phyloP scores from a whole-genome alignment of 2,329 filamentous ascomycete genomes.

The Aspergillus fructus region DNA sequence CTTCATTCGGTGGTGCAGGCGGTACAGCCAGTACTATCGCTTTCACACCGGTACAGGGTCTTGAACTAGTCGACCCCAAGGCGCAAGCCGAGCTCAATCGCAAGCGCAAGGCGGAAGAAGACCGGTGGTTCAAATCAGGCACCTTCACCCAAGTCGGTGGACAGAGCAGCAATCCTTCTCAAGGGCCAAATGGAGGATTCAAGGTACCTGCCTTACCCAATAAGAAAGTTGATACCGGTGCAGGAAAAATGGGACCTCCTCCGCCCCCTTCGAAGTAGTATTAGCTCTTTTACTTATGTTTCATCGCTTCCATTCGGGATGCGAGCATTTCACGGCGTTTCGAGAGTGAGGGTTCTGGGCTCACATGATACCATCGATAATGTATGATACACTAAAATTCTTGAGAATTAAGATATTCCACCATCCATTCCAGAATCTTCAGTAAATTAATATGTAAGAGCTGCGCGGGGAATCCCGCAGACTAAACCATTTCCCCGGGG shows the following conservation, averaged over 20 bases:
- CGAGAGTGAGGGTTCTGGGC: conserved; percentile 9
- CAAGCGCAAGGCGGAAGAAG: conserved; percentile 91
- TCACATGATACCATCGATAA: conserved; percentile 27
- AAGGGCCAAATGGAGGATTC: conserved; percentile 64
- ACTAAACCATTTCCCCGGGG: not conserved
- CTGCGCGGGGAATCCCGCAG: not conserved
- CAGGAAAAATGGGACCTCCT: conserved; percentile 54
- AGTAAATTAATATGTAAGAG: not conserved
- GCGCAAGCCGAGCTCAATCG: conserved; percentile 80
- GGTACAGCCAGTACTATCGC: conserved; percentile 85
- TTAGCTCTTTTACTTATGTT: conserved; percentile 9
- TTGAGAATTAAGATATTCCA: not conserved
- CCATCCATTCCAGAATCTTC: not conserved
- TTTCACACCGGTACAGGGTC: conserved; percentile 90
- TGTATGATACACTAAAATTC: conserved; percentile 14
- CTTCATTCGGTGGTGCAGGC: conserved; percentile 60
- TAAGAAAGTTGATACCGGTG: conserved; percentile 71
- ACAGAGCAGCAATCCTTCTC: conserved; percentile 24
- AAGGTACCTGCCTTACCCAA: conserved; percentile 76
- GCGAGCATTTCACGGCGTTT: conserved; percentile 21
- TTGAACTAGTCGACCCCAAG: conserved; percentile 94
- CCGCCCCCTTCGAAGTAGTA: conserved; percentile 30
- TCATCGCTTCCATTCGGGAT: conserved; percentile 13
- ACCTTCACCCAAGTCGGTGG: conserved; percentile 83
- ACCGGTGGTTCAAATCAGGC: conserved; percentile 96